Base-by-base conservation (phyloP, 140 eudicot genomes). In the Stevia rebaudiana region DNA sequence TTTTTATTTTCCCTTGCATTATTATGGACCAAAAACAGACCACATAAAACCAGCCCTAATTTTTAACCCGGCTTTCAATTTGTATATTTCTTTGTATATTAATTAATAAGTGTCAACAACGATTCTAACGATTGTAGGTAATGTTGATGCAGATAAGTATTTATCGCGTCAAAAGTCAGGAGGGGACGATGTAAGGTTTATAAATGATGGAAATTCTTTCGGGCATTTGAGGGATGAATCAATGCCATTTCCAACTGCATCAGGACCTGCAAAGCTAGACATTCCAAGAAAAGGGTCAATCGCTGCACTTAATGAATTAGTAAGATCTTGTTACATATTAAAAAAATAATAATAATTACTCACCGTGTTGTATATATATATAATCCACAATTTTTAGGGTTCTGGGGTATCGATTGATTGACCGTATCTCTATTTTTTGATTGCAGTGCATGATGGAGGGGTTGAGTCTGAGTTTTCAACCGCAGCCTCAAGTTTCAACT, bases 361-460 rank as follows among this genome's bases (percentile, higher is more conserved):
- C 43, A 15, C 11, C 18, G 6, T 70, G 21, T 41, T 68, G 13
- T 16, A n/a, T 21, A n/a, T 35, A 44, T 16, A n/a, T 21, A 11
- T 42, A 44, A 11, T 61, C 0, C 1, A 4, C 3, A 25, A n/a
- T 47, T 17, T 12, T 64, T 47, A 11, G 12, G 44, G 16, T 59
- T 36, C n/a, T 55, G 19, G 16, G 13, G 63, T 22, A 52, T 75
- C 33, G 35, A 25, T 75, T 31, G 25, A 25, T 62, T 35, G 52
- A 17, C 41, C 57, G 58, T 56, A 8, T 15, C 51, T 55, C 43
- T 25, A 22, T n/a, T 17, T 17, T 11, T 33, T 25, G 12, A 53
- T 52, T 67, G 42, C 80, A 92, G 99, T 92, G 99, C 71, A 67
- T 77, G 83, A 73, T 74, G 81, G 97, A 92, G 80, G 99, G 97